Percentiles rank a stretch among this genome's conserved stretches.
Evolutionary conservation across 257 asterid species (phyloP).

Genomic region (Solanum medicagineum): DNA sequence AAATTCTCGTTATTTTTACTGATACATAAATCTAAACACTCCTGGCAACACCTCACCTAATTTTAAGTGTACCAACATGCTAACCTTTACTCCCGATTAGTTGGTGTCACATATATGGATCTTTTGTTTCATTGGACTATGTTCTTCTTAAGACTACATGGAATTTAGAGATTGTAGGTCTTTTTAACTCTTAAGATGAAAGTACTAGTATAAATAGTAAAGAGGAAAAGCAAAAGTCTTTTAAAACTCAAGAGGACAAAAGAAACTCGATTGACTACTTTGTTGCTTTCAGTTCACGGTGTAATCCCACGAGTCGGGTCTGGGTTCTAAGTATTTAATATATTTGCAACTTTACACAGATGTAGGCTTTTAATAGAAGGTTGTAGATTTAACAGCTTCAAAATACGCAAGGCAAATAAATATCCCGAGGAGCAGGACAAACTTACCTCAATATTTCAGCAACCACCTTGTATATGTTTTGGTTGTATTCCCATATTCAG

Average conservation of each 20-base stretch:
- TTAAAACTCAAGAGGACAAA: background rate
- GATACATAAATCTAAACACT: background rate
- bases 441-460: background rate
- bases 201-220: background rate
- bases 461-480: background rate
- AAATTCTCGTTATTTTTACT: background rate
- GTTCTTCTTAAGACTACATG: background rate
- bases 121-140: background rate
- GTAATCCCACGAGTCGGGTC: background rate
- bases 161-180: background rate
- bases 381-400: background rate
- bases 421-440: background rate
- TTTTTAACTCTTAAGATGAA: background rate
- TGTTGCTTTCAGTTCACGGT: background rate
- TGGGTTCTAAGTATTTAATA: background rate
- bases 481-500: background rate
- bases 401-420: background rate
- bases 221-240: background rate
- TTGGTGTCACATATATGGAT: background rate
- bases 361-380: background rate
- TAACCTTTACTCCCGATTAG: background rate
- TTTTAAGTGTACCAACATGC: background rate
- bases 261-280: background rate
- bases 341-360: background rate
- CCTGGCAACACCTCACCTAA: background rate